Base-by-base conservation (phyloP, 108 stramenopile species). In the Nitzschia sp. region DNA sequence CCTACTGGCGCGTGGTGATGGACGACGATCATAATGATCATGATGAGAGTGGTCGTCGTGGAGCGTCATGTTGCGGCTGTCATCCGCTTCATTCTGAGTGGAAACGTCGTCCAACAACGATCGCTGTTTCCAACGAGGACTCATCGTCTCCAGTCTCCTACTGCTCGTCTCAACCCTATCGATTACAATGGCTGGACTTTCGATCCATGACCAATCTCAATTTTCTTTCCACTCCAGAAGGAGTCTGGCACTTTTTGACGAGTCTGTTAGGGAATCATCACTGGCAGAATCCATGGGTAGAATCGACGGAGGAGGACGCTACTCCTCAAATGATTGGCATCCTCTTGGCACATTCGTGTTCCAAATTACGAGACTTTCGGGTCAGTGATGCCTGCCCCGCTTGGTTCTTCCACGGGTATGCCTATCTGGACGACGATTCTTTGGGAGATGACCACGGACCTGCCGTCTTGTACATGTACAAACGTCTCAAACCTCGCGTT, bases 301-400 rank as follows among this genome's bases (percentile, higher is more conserved):
- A n/a, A 45, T 19, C 55, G 16, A 34, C 26, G 15, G 66, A 69
- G 23, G 0, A 62, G 21, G 11, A 31, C 1, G 30, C 5, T 8
- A 2, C 29, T 22, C 11, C 46, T 58, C 34, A 61, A 58, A 48
- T 76, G 8, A 63, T 58, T 0, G 63, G 68, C 16, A 17, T 73
- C 17, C 13, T 65, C 19, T 22, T 44, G 29, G 17, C 21, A 17
- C 27, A 44, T 29, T 22, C 35, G 5, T 45, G 27, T 23, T 64
- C 66, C 22, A 48, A 46, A 21, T 22, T 81, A 38, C 38, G 44
- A 48, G 44, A 77, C 2, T 77, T 85, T 68, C 78, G 81, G 13
- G 75, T 79, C n/a, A 67, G 67, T 33, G 81, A 85, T 67, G 76
- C 63, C 11, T 71, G 62, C 60, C 85, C 85, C 2, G 78, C 80